A percentile compares a stretch with the other conserved stretches of the same genome.
phyloP scores from a whole-genome alignment of 352 stramenopile genomes.

The Achlya hypogyna region DNA sequence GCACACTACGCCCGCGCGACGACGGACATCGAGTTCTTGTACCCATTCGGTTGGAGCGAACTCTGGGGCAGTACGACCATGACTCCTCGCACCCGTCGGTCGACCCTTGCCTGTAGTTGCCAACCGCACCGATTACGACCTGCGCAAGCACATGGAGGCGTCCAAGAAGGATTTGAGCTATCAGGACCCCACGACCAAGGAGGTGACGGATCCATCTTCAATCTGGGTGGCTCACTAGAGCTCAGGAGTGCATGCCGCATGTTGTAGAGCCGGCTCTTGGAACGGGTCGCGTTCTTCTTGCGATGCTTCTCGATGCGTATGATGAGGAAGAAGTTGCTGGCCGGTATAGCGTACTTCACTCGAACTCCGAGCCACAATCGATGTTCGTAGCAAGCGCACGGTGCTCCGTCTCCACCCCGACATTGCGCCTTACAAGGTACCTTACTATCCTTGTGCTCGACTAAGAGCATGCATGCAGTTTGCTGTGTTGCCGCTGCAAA shows the following conservation, averaged over 20 bases:
- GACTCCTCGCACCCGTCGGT: too few species aligned
- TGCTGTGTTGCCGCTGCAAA: constrained; percentile 90
- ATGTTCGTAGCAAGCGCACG: constrained; percentile 31
- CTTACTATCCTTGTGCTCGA: neutral
- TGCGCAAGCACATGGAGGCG: constrained; percentile 91
- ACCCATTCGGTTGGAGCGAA: constrained; percentile 95
- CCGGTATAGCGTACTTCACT: constrained; percentile 20
- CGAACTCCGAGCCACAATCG: neutral
- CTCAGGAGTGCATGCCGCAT: constrained; percentile 89
- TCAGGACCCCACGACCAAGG: constrained; percentile 44
- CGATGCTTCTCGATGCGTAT: constrained; percentile 92
- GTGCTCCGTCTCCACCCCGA: constrained; percentile 90
- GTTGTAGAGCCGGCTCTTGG: constrained; percentile 90
- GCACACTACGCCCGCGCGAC: constrained; percentile 95
- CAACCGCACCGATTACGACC: constrained; percentile 93
- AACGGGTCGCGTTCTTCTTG: constrained; percentile 88
- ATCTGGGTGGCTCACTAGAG: neutral
- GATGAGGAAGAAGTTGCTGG: constrained; percentile 90
- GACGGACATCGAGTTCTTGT: constrained; percentile 97
- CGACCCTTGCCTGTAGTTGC: constrained; percentile 48
- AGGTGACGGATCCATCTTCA: constrained; percentile 16
- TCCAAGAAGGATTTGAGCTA: constrained; percentile 86
- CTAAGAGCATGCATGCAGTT: constrained; percentile 26
- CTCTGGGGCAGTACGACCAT: constrained; percentile 88
- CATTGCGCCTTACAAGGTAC: constrained; percentile 90